phyloP scores from a whole-genome alignment of 176 grass and related monocot genomes.

The Phragmites australis region DNA sequence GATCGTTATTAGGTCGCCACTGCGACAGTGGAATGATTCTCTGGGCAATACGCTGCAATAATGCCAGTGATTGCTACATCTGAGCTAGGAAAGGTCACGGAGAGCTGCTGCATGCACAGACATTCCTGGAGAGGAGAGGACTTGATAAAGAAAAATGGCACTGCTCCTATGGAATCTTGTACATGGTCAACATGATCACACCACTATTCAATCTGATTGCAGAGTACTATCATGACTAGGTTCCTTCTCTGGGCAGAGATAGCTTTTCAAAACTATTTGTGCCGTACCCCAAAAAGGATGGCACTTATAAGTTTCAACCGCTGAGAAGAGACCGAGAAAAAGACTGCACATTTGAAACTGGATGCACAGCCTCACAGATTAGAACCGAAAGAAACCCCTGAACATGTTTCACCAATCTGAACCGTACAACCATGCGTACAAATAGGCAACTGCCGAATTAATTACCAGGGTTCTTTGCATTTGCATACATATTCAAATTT shows the following conservation, averaged over 20 bases:
- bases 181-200: conserved; percentile 20
- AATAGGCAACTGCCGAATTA: conserved; percentile 21
- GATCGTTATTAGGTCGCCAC: conserved; percentile 8
- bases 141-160: background rate
- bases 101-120: conserved; percentile 11
- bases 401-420: conserved; percentile 27
- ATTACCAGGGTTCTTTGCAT: conserved; percentile 23
- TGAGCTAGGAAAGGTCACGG: background rate
- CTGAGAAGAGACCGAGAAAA: too few relatives aligned
- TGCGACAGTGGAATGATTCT: conserved; percentile 39
- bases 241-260: background rate
- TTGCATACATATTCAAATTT: conserved; percentile 15
- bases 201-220: conserved; percentile 23
- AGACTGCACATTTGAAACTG: background rate
- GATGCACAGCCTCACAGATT: background rate
- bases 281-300: background rate
- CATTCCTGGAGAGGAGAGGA: background rate
- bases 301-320: background rate
- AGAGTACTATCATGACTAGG: background rate
- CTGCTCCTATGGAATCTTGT: conserved; percentile 34
- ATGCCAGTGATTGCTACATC: conserved; percentile 13
- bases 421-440: conserved; percentile 39
- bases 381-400: background rate
- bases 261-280: background rate
- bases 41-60: conserved; percentile 23